Evolutionary conservation across 108 stramenopile genomes (phyloP).

Genomic region (Nitzschia palea): DNA sequence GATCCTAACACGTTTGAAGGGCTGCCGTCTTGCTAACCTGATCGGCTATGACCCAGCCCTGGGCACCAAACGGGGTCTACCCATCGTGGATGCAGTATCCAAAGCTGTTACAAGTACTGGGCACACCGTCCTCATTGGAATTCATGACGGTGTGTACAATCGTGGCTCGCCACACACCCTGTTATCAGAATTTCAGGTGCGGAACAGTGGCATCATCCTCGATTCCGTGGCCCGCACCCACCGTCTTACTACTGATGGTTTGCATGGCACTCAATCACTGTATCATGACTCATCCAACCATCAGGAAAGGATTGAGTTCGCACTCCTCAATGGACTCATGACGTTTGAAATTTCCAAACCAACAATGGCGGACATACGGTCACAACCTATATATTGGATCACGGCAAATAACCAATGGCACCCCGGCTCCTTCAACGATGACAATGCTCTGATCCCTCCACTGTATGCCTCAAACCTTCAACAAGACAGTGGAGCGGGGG

Average conservation of each 20-base stretch:
- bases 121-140: background rate
- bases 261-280: background rate
- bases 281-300: background rate
- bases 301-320: background rate
- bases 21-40: background rate
- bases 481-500: too few relatives aligned
- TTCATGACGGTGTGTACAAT: conserved; percentile 3
- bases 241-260: background rate
- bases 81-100: background rate
- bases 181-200: background rate
- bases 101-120: background rate
- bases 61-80: background rate
- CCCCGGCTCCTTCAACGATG: background rate
- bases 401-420: background rate
- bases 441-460: background rate
- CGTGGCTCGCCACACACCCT: background rate
- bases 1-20: too few relatives aligned
- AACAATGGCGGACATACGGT: background rate
- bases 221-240: background rate
- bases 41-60: background rate
- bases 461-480: too few relatives aligned
- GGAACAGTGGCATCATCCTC: background rate
- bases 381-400: background rate
- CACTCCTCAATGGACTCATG: background rate
- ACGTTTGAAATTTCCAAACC: background rate